These are phyloP conservation scores for Rhynchospora tenuis DNA, from an alignment of 176 grass and related monocot species.

Conservation along the genomic window DNA sequence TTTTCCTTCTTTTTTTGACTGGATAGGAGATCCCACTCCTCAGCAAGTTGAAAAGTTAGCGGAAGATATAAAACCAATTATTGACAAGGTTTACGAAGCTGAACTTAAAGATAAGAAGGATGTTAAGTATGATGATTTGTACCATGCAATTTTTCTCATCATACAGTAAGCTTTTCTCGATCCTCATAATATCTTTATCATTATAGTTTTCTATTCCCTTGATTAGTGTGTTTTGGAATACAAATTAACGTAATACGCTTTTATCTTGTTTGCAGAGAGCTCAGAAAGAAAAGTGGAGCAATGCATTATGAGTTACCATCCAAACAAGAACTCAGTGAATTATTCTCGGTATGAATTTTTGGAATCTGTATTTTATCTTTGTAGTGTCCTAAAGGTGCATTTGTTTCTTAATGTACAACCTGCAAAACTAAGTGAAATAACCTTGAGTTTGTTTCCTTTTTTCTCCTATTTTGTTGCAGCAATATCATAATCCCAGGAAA, in stretches of 20 bases:
- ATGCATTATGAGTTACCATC: conserved; percentile 46
- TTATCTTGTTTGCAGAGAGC: conserved; percentile 26
- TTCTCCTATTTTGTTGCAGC: not conserved
- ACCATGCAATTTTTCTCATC: conserved; percentile 48
- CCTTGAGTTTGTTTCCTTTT: not conserved
- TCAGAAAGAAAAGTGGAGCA: conserved; percentile 32
- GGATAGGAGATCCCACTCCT: not conserved
- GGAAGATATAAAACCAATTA: not conserved
- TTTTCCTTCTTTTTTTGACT: not conserved
- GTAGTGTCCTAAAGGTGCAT: not conserved
- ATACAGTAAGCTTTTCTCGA: conserved; percentile 44
- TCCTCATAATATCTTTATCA: not conserved
- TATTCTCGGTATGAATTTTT: conserved; percentile 20
- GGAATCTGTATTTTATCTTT: not conserved
- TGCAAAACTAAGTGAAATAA: not conserved
- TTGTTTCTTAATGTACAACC: not conserved
- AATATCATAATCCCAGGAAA: too few species aligned
- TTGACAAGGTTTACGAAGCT: not conserved
- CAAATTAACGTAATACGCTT: not conserved
- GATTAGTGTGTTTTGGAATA: not conserved
- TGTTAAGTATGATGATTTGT: conserved; percentile 31
- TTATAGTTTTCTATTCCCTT: not conserved
- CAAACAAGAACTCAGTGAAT: not conserved
- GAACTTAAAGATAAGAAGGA: not conserved
- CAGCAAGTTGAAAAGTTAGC: not conserved